A percentile compares a stretch with the other conserved stretches of the same genome.
Conservation (phyloP, 2,329 filamentous ascomycete species). For the Clarireedia monteithiana region DNA sequence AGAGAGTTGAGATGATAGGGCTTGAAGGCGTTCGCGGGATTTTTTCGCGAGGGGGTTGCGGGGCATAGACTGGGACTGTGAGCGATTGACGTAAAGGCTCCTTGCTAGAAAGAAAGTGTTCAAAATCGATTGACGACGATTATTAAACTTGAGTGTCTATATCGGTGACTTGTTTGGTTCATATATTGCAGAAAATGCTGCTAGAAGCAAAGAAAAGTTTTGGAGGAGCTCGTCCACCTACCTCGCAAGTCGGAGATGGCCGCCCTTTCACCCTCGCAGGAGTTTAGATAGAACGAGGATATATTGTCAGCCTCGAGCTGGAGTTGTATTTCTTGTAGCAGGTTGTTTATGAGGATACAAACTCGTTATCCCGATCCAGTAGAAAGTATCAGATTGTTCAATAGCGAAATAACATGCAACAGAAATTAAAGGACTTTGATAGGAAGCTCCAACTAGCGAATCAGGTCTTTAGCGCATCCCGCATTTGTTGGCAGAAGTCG, state of each 20-base stretch:
- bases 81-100: not conserved
- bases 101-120: too few relatives aligned
- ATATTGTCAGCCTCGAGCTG: not conserved
- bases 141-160: not conserved
- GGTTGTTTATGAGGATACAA: too few relatives aligned
- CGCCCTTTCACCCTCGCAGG: conserved; percentile 14
- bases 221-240: not conserved
- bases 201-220: too few relatives aligned
- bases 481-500: conserved; percentile 9
- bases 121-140: too few relatives aligned
- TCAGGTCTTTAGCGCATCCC: conserved; percentile 23
- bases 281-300: too few relatives aligned
- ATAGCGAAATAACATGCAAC: too few relatives aligned
- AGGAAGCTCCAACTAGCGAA: not conserved
- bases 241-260: conserved; percentile 17
- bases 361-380: too few relatives aligned
- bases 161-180: not conserved
- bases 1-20: not conserved
- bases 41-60: conserved; percentile 1
- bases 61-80: not conserved
- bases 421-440: not conserved
- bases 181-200: too few relatives aligned
- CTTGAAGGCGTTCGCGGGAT: not conserved
- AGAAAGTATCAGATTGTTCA: too few relatives aligned
- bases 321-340: too few relatives aligned